Percentiles rank a stretch among this genome's conserved stretches.
These are phyloP conservation scores for Boletus sp. DNA, from an alignment of 1,284 basidiomycete genomes.

Conservation along the genomic window DNA sequence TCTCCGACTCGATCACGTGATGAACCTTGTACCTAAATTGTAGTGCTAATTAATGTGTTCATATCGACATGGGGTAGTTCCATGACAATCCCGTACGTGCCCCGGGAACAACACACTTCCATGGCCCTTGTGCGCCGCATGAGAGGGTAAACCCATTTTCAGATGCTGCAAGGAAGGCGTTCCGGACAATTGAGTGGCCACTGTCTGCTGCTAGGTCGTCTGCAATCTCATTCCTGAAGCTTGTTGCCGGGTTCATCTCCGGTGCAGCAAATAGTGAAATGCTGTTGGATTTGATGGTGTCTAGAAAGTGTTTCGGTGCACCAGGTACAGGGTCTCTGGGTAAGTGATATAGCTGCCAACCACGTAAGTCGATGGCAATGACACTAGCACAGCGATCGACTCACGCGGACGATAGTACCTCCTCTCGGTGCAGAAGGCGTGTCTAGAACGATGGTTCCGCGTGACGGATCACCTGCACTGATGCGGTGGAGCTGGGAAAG, in stretches of 20 bases:
- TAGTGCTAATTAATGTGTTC: neutral
- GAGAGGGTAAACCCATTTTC: slow-evolving; percentile 54
- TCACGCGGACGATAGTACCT: slow-evolving; percentile 62
- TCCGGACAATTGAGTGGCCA: slow-evolving; percentile 24
- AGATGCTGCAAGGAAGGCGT: slow-evolving; percentile 50
- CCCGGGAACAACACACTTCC: slow-evolving; percentile 41
- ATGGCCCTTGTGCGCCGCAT: slow-evolving; percentile 26
- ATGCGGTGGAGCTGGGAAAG: slow-evolving; percentile 53
- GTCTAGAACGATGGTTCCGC: slow-evolving; percentile 72
- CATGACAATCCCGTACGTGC: slow-evolving; percentile 26
- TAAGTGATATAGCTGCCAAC: slow-evolving; percentile 21
- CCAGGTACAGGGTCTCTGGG: neutral
- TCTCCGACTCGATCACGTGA: slow-evolving; percentile 22
- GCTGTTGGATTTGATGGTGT: neutral
- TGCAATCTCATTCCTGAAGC: neutral
- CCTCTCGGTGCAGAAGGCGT: slow-evolving; percentile 53
- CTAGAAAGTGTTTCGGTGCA: neutral
- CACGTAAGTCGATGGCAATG: neutral
- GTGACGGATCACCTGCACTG: slow-evolving; percentile 74
- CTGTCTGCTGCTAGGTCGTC: slow-evolving; percentile 3
- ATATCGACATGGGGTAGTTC: slow-evolving; percentile 1
- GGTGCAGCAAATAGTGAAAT: slow-evolving; percentile 25
- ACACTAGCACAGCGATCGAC: slow-evolving; percentile 9
- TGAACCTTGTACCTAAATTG: neutral
- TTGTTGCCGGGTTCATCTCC: slow-evolving; percentile 7